phyloP scores from a whole-genome alignment of 306 rosid species.

The Cucumis hystrix region DNA sequence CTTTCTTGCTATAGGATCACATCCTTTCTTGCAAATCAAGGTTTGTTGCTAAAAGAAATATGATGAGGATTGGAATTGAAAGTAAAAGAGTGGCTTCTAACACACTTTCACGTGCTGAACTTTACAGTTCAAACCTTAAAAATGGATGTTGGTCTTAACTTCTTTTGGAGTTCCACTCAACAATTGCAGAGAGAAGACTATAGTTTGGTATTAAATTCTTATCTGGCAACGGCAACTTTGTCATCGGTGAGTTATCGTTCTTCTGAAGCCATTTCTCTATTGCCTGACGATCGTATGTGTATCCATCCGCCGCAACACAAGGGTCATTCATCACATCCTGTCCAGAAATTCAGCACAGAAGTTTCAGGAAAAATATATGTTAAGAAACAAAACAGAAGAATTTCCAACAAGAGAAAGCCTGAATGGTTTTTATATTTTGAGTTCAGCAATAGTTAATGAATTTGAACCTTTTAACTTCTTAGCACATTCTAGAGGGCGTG shows the following conservation, averaged over 20 bases:
- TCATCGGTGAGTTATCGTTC: slow-evolving; percentile 66
- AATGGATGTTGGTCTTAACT: background rate
- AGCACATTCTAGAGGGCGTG: too few relatives aligned
- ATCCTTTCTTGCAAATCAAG: background rate
- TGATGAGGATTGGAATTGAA: background rate
- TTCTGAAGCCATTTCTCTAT: slow-evolving; percentile 61
- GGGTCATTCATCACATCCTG: slow-evolving; percentile 93
- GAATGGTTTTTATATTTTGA: background rate
- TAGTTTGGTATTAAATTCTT: slow-evolving; percentile 66
- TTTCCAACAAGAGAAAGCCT: background rate
- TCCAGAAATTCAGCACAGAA: background rate
- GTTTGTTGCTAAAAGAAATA: background rate
- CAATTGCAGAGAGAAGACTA: slow-evolving; percentile 74
- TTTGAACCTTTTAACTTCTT: background rate
- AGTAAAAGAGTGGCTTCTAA: background rate
- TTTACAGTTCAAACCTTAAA: background rate
- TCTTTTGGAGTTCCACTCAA: slow-evolving; percentile 71
- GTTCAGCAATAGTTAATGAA: background rate
- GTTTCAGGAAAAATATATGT: background rate
- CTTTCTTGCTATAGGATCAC: background rate
- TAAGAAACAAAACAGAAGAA: background rate
- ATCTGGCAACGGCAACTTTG: slow-evolving; percentile 50
- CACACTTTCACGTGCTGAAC: background rate
- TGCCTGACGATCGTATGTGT: slow-evolving; percentile 67
- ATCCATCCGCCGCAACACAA: slow-evolving; percentile 92